Percentiles rank a stretch among this genome's conserved stretches.
phyloP scores from a whole-genome alignment of 768 basidiomycete genomes.

The Auricularia auricula-judae region DNA sequence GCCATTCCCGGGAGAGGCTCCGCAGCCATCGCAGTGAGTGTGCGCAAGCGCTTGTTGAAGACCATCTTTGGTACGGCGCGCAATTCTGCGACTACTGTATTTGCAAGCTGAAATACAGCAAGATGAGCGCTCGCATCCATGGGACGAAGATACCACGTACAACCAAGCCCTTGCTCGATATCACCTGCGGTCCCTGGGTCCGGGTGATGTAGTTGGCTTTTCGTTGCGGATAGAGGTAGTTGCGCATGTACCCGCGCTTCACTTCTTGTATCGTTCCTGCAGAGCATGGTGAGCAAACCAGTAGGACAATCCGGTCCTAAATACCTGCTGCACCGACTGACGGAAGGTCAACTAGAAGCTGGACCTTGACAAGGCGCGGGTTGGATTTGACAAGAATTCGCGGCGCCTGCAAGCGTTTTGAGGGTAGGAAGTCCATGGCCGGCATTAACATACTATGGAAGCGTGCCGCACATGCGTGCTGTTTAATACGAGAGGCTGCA shows the following conservation, averaged over 20 bases:
- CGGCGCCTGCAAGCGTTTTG: no score
- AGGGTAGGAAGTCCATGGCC: no score
- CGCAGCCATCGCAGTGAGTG: background rate
- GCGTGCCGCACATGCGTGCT: no score
- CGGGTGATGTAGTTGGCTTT: background rate
- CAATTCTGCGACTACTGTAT: background rate
- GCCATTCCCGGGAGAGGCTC: background rate
- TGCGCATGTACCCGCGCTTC: background rate
- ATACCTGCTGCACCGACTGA: no score
- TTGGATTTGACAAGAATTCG: no score
- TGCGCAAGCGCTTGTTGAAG: background rate
- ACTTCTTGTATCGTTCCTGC: background rate
- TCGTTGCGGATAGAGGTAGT: background rate
- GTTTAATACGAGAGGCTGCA: no score
- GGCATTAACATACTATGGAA: no score
- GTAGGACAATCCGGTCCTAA: no score
- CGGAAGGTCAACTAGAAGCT: no score
- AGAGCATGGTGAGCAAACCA: no score
- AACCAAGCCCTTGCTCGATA: background rate
- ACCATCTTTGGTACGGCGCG: background rate
- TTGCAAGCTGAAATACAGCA: background rate
- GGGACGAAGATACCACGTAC: background rate
- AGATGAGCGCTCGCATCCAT: no score
- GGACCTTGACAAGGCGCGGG: no score
- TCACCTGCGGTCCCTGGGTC: background rate